Evolutionary conservation across 2,329 filamentous ascomycete genomes (phyloP), one percentile per base, ranked within the genome.

Genomic region (Penicillium sp.): DNA sequence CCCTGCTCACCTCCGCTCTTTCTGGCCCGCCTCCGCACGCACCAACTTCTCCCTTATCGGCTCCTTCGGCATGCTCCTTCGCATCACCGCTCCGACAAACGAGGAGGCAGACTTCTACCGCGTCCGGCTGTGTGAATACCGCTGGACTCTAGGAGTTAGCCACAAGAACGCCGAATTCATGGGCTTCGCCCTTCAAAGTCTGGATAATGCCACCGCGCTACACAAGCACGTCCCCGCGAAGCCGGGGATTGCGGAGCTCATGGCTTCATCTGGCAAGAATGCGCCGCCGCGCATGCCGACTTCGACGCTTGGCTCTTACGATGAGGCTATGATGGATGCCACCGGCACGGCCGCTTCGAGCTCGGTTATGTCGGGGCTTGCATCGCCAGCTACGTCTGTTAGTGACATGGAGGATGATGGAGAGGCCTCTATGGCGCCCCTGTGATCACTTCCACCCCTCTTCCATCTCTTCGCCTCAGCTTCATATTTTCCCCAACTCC

Each of bases 21-120:
- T 97, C 77, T 97, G 93, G 93, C 78, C 78, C 27, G 77, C 76
- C 6, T 73, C 76, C 0, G 74, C 78, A 5, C 75, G 77, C 49
- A 78, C 77, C 13, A 96, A 96, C 75, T 97, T 97, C 76, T 93
- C 93, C 0, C 82, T 97, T 12, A 96, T 97, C 68, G 93, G 92
- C 55, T 96, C 93, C 0, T 97, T 97, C 72, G 93, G 93, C 4
- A 90, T 90, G 15, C 80, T 97, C 12, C 83, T 97, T 4, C 93
- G 91, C 85, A 91, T 93, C 10, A 96, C 93, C 0, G 90, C 90
- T 0, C 91, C 91, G 0, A 91, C 90, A 0, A 83, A 86, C 49
- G 92, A 97, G 71, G 93, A 97, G 74, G 91, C 90, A 0, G 91
- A 94, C 33, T 97, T 96, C 82, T 99, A 97, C 76, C 86, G 90